Percentiles rank a stretch among this genome's conserved stretches.
These are phyloP conservation scores for Pseudoneurospora amorphoporcata DNA, from an alignment of 495 filamentous ascomycete species.

Conservation along the genomic window DNA sequence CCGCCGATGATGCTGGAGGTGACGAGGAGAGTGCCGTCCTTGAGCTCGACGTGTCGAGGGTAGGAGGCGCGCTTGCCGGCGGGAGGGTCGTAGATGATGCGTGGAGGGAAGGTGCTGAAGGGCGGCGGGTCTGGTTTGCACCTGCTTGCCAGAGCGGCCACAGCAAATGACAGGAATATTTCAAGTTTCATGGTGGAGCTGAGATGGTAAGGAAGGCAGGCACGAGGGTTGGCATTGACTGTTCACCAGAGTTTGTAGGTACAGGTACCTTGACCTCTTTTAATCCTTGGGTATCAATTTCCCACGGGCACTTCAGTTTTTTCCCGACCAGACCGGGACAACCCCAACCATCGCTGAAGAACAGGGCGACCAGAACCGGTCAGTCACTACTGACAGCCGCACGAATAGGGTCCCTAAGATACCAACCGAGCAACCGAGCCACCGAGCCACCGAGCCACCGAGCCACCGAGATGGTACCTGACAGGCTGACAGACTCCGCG, in stretches of 20 bases:
- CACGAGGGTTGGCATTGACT: neutral
- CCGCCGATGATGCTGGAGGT: slow-evolving; percentile 59
- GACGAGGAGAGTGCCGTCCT: slow-evolving; percentile 43
- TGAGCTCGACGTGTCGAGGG: slow-evolving; percentile 40
- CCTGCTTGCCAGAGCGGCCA: neutral
- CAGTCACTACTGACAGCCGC: neutral
- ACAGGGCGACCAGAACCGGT: neutral
- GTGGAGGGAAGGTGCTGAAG: slow-evolving; percentile 18
- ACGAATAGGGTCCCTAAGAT: neutral
- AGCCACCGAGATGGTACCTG: neutral
- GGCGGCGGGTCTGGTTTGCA: slow-evolving; percentile 1
- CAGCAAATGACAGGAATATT: neutral
- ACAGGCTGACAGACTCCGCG: neutral
- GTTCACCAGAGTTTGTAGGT: neutral
- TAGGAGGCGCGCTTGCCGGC: slow-evolving; percentile 33
- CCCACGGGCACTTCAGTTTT: neutral
- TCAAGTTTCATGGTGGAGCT: neutral
- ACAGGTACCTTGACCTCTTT: neutral
- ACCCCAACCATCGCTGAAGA: neutral
- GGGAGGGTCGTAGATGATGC: slow-evolving; percentile 34
- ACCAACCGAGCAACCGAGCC: too few relatives aligned
- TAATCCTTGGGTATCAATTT: too few relatives aligned
- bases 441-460: too few relatives aligned
- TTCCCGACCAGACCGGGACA: neutral
- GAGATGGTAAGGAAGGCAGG: neutral